Percentiles rank a stretch among this genome's conserved stretches.
These are phyloP conservation scores for Litchi chinensis DNA, from an alignment of 345 rosid genomes.

Conservation along the genomic window DNA sequence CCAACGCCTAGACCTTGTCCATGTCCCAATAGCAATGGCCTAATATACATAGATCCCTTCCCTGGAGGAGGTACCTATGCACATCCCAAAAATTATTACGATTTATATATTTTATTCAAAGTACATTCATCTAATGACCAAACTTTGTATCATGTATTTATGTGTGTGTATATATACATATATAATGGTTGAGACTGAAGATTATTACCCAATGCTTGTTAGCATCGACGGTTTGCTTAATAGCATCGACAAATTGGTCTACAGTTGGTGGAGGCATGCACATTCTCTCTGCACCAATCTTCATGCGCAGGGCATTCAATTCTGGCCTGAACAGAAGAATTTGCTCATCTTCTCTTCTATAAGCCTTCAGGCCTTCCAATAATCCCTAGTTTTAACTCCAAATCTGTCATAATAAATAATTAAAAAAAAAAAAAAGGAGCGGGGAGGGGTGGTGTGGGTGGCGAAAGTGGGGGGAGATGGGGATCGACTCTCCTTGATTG, in stretches of 20 bases:
- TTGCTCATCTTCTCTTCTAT: slow-evolving; percentile 26
- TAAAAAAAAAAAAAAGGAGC: too few relatives aligned
- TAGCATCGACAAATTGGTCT: slow-evolving; percentile 56
- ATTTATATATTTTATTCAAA: background rate
- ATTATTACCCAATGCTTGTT: slow-evolving; percentile 38
- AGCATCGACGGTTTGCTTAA: slow-evolving; percentile 52
- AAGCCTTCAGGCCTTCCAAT: slow-evolving; percentile 40
- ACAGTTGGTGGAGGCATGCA: slow-evolving; percentile 57
- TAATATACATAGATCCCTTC: slow-evolving; percentile 37
- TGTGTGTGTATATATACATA: too few relatives aligned
- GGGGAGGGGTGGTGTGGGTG: too few relatives aligned
- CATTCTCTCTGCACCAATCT: slow-evolving; percentile 54
- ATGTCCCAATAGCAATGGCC: slow-evolving; percentile 39
- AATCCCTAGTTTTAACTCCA: slow-evolving; percentile 26
- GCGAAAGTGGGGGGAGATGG: too few relatives aligned
- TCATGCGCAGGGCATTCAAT: slow-evolving; percentile 43
- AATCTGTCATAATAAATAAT: background rate
- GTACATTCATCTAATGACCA: too few relatives aligned
- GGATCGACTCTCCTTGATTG: too few relatives aligned
- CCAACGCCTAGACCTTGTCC: slow-evolving; percentile 29
- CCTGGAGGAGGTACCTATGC: slow-evolving; percentile 35
- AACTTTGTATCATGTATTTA: too few relatives aligned
- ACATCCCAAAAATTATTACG: too few relatives aligned
- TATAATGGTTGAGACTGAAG: background rate
- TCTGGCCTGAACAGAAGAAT: slow-evolving; percentile 39